Base-by-base conservation (phyloP, 108 stramenopile genomes). In the Nitzschia sp. region DNA sequence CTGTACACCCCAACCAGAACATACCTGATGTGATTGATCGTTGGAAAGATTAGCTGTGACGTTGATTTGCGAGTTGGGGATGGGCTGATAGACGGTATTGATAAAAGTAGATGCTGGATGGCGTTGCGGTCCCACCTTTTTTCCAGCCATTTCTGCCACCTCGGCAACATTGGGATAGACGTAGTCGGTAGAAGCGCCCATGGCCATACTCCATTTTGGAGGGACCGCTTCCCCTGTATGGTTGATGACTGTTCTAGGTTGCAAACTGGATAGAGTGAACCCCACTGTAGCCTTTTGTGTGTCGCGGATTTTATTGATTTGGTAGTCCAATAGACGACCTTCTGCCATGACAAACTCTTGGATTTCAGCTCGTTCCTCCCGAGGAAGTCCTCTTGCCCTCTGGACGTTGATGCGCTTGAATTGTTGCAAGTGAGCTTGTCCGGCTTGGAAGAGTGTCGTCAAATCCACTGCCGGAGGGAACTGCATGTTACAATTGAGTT, bases 191-290 rank as follows among this genome's bases (percentile, higher is more conserved):
- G 61, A 60, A 8, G 43, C 67, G 11, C 75, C 75, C 54, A 70
- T 69, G 26, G 63, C 64, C 75, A 76, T 76, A 51, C 67, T 68
- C 75, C 75, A 76, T 34, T 76, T 69, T 14, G 75, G 75, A 22
- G 51, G 62, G 0, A 65, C 48, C 14, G 25, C 54, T 11, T 38
- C 42, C 19, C 41, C 61, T 10, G 19, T 38, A 20, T 46, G 10
- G 41, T 21, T 53, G 34, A 20, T 12, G n/a, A 43, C 40, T 21
- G 43, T 62, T 0, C 51, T 22, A 21, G 68, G 75, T 29, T 54
- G 59, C 9, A 44, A 22, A 48, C 75, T 65, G 6, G 75, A 65
- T 1, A 76, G 69, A 20, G 68, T 76, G 53, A 76, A 64, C 0
- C 75, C 75, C 14, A 76, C 63, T 10, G 72, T 60, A 11, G 61